Percentiles rank a stretch among this genome's conserved stretches.
Evolutionary conservation across 169 alveolate genomes (phyloP).

Genomic region (Eimeria mitis): DNA sequence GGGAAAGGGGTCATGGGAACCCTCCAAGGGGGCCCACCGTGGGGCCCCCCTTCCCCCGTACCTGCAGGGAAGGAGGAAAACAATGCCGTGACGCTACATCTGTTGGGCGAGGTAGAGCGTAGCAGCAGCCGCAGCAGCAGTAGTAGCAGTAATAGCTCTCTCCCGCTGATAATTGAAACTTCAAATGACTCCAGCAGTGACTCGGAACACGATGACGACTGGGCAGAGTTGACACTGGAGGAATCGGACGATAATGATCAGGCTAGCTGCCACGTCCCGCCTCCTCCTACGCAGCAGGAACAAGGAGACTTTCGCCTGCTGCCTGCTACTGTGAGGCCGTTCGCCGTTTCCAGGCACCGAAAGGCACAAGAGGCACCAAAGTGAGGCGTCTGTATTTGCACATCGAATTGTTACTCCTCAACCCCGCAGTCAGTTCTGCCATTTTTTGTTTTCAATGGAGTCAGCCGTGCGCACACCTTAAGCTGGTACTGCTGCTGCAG

Average conservation of each 20-base stretch:
- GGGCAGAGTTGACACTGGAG: conserved; percentile 44
- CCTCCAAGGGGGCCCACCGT: conserved; percentile 10
- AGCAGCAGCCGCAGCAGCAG: conserved; percentile 62
- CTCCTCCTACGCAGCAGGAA: neutral
- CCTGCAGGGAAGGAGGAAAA: neutral
- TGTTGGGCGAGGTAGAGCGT: neutral
- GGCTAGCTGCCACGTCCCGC: neutral
- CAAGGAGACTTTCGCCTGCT: neutral
- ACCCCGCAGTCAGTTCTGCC: neutral
- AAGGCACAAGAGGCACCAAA: neutral
- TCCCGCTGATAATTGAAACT: conserved; percentile 20
- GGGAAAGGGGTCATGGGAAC: neutral
- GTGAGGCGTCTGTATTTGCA: neutral
- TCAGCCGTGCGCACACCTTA: neutral
- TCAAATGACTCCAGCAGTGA: conserved; percentile 18
- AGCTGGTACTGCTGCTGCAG: neutral
- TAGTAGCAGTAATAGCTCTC: conserved; percentile 13
- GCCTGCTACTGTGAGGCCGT: neutral
- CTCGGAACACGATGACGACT: conserved; percentile 15
- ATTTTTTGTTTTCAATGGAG: neutral
- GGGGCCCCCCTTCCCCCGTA: neutral
- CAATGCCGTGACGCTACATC: neutral
- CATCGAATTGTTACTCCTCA: neutral
- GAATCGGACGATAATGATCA: neutral
- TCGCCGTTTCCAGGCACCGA: neutral